These are phyloP conservation scores for Ploettnerulaceae sp. DNA, from an alignment of 2,329 filamentous ascomycete genomes.

Conservation along the genomic window DNA sequence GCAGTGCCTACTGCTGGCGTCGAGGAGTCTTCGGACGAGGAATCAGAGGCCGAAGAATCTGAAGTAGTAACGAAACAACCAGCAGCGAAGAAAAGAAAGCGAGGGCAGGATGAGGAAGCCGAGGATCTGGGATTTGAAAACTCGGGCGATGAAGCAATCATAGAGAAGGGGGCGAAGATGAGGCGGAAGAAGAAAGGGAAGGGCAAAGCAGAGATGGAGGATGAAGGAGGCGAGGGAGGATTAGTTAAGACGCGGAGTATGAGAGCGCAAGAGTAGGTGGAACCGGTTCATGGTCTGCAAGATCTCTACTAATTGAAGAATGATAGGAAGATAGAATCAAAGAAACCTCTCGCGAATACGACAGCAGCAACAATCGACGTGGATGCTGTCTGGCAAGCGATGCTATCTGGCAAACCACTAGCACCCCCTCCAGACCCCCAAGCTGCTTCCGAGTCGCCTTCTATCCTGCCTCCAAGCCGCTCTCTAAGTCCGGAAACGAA, in stretches of 20 bases:
- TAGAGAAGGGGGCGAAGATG: constrained; percentile 54
- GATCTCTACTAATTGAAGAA: constrained; percentile 3
- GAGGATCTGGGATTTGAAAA: constrained; percentile 54
- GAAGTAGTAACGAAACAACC: constrained; percentile 23
- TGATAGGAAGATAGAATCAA: constrained; percentile 25
- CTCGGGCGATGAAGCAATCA: constrained; percentile 68
- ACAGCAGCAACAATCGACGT: constrained; percentile 58
- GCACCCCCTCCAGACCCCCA: constrained; percentile 4
- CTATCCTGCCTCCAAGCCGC: constrained; percentile 4
- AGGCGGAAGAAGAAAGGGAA: constrained; percentile 41
- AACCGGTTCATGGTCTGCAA: background rate
- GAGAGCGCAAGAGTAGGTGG: constrained; percentile 57
- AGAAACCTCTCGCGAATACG: constrained; percentile 27
- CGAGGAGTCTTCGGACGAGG: constrained; percentile 44
- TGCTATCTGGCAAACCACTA: constrained; percentile 45
- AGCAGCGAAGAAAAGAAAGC: constrained; percentile 35
- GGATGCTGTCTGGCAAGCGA: constrained; percentile 64
- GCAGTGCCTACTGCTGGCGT: constrained; percentile 35
- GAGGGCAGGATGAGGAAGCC: constrained; percentile 32
- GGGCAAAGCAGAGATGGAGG: constrained; percentile 44
- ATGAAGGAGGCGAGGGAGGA: constrained; percentile 61
- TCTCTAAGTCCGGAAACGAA: constrained; percentile 4
- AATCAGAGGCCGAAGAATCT: constrained; percentile 36
- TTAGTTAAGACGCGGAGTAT: constrained; percentile 70
- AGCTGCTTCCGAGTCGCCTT: constrained; percentile 4